These are phyloP conservation scores for Fraxinus nigra DNA, from an alignment of 305 asterid genomes.

Conservation along the genomic window DNA sequence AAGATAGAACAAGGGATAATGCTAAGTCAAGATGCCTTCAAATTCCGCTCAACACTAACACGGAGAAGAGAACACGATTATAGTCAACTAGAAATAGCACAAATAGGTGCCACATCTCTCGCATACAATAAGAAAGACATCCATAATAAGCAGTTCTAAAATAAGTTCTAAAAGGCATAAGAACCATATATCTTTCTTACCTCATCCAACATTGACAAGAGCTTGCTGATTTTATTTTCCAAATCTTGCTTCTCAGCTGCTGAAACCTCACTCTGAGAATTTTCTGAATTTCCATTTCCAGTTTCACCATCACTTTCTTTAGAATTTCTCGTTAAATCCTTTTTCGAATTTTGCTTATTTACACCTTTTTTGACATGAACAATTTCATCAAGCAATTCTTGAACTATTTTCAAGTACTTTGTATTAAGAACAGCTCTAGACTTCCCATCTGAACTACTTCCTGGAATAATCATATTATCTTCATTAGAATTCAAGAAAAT, in stretches of 20 bases:
- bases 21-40: neutral
- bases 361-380: slow-evolving; percentile 67
- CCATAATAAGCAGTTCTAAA: neutral
- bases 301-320: slow-evolving; percentile 40
- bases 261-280: slow-evolving; percentile 44
- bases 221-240: slow-evolving; percentile 67
- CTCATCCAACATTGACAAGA: slow-evolving; percentile 84
- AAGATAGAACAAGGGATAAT: neutral
- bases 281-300: slow-evolving; percentile 37
- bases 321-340: slow-evolving; percentile 35
- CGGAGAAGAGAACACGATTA: neutral
- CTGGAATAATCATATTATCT: slow-evolving; percentile 33
- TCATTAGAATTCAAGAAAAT: slow-evolving; percentile 38
- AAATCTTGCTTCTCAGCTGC: slow-evolving; percentile 73
- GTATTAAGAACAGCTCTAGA: slow-evolving; percentile 52
- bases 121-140: neutral
- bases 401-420: slow-evolving; percentile 78
- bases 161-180: neutral
- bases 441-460: slow-evolving; percentile 27
- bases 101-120: neutral
- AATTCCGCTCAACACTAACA: neutral
- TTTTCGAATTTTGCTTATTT: slow-evolving; percentile 42
- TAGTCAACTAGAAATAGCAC: neutral
- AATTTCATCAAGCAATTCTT: slow-evolving; percentile 76
- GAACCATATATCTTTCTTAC: slow-evolving; percentile 37